Conservation (phyloP, 2,329 filamentous ascomycete genomes). For the Pseudogymnoascus destructans region DNA sequence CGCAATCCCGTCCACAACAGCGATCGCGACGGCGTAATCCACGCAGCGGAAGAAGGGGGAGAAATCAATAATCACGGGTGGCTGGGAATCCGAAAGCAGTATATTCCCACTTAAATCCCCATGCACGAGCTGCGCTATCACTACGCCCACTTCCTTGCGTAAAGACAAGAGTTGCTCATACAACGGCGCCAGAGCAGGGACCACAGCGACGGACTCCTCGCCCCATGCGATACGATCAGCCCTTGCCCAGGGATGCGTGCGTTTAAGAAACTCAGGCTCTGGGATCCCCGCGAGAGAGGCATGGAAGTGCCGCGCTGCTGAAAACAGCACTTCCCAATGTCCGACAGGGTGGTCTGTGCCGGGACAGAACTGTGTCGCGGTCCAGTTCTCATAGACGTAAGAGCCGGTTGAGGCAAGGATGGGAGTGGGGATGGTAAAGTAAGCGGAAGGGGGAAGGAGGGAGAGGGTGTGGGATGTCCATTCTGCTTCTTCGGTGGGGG, state of each 20-base stretch:
- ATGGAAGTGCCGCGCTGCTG: neutral
- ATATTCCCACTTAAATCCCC: slow-evolving; percentile 1
- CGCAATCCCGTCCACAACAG: neutral
- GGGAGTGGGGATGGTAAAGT: neutral
- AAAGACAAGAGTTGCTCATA: neutral
- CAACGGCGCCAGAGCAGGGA: neutral
- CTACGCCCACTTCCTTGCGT: too few species aligned
- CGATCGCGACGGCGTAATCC: neutral
- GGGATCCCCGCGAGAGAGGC: neutral
- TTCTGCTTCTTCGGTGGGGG: neutral
- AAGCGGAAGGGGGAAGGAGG: neutral
- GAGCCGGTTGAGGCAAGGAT: neutral
- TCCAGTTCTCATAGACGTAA: slow-evolving; percentile 35
- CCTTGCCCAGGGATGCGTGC: neutral
- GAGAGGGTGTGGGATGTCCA: neutral
- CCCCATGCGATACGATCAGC: neutral
- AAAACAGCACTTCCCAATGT: neutral
- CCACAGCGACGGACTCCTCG: neutral
- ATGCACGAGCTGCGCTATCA: neutral
- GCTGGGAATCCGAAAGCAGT: neutral
- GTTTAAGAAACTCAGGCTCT: neutral
- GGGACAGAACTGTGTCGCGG: slow-evolving; percentile 36
- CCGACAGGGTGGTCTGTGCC: slow-evolving; percentile 30
- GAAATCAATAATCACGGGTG: neutral
- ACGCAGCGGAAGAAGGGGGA: neutral